A percentile compares a stretch with the other conserved stretches of the same genome.
Conservation (phyloP, 2,329 filamentous ascomycete genomes). For the Pseudocercospora fuligena region DNA sequence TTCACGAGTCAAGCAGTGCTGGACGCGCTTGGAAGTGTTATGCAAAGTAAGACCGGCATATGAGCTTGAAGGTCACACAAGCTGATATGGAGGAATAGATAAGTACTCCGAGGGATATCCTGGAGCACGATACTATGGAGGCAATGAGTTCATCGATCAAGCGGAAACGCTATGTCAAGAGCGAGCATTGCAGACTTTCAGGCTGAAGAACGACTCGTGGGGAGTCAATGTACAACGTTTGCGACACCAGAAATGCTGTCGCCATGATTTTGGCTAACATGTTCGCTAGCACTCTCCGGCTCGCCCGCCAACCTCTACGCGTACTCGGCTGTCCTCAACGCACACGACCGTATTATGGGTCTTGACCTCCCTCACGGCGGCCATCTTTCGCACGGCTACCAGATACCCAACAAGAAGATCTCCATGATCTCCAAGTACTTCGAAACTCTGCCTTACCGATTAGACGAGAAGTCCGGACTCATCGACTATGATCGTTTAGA, state of each 20-base stretch:
- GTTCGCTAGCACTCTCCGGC: slow-evolving; percentile 54
- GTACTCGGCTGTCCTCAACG: slow-evolving; percentile 95
- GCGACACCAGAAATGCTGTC: not conserved
- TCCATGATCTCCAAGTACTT: slow-evolving; percentile 99
- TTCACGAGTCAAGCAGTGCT: slow-evolving; percentile 92
- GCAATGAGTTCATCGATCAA: slow-evolving; percentile 97
- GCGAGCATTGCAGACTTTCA: slow-evolving; percentile 89
- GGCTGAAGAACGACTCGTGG: slow-evolving; percentile 86
- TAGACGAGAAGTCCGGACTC: slow-evolving; percentile 85
- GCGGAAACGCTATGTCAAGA: slow-evolving; percentile 94
- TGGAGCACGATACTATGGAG: slow-evolving; percentile 97
- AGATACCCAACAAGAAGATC: slow-evolving; percentile 95
- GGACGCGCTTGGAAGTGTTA: slow-evolving; percentile 88
- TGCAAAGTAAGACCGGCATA: slow-evolving; percentile 74
- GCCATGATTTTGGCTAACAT: not conserved
- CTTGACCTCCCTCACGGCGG: slow-evolving; percentile 93
- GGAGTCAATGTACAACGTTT: slow-evolving; percentile 97
- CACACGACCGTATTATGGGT: slow-evolving; percentile 96
- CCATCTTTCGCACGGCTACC: slow-evolving; percentile 95
- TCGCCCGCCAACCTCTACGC: slow-evolving; percentile 97
- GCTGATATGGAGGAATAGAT: slow-evolving; percentile 49
- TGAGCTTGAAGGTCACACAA: not conserved
- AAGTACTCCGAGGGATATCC: slow-evolving; percentile 99
- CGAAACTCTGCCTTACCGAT: slow-evolving; percentile 92
- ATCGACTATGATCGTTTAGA: slow-evolving; percentile 96